These are phyloP conservation scores for Backusella sp. DNA, from an alignment of 192 early-diverging fungal species.

Conservation along the genomic window DNA sequence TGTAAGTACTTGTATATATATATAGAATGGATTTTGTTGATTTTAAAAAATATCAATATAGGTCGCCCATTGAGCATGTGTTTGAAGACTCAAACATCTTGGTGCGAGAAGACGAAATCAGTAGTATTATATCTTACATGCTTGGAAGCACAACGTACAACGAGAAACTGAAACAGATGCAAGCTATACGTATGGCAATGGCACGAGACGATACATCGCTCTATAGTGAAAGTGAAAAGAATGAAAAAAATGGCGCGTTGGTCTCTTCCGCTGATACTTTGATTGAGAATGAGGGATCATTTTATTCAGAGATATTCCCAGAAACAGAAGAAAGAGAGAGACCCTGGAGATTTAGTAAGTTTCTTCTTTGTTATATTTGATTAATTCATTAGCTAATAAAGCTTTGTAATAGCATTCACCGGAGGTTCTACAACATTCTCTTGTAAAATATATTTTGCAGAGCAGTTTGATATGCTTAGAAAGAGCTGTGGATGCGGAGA, in stretches of 20 bases:
- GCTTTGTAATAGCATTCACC: slow-evolving; percentile 51
- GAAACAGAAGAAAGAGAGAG: slow-evolving; percentile 16
- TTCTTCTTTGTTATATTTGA: slow-evolving; percentile 46
- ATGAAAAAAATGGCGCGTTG: neutral
- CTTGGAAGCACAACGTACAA: slow-evolving; percentile 69
- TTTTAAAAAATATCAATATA: slow-evolving; percentile 10
- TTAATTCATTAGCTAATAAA: neutral
- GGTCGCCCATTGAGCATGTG: slow-evolving; percentile 79
- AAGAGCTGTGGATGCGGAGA: slow-evolving; percentile 82
- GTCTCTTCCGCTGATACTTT: slow-evolving; percentile 1
- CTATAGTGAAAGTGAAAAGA: slow-evolving; percentile 11
- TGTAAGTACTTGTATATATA: slow-evolving; percentile 49
- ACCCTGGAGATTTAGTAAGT: slow-evolving; percentile 18
- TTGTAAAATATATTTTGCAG: slow-evolving; percentile 91
- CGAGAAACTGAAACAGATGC: slow-evolving; percentile 53
- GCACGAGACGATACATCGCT: neutral
- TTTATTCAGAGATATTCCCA: slow-evolving; percentile 11
- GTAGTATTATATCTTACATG: slow-evolving; percentile 89
- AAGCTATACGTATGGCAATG: slow-evolving; percentile 26
- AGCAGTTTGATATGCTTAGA: slow-evolving; percentile 90
- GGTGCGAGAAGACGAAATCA: slow-evolving; percentile 88
- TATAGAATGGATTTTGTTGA: neutral
- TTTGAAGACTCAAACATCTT: slow-evolving; percentile 83
- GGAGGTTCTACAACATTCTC: slow-evolving; percentile 76
- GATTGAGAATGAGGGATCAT: neutral